A percentile compares a stretch with the other conserved stretches of the same genome.
phyloP scores from a whole-genome alignment of 257 asterid genomes.

The Solanum chiquidenum region DNA sequence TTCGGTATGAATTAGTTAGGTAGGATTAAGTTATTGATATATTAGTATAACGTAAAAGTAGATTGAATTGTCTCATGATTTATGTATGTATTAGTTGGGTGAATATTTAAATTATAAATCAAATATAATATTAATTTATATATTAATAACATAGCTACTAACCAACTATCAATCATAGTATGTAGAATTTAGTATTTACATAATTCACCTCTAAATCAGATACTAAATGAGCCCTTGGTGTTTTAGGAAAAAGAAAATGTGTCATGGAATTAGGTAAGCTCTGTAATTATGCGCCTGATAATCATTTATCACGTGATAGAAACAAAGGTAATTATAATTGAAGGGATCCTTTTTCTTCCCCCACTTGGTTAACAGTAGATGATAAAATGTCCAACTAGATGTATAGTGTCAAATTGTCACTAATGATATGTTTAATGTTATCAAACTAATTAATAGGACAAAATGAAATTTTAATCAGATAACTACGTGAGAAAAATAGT shows the following conservation, averaged over 20 bases:
- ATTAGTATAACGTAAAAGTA: no score
- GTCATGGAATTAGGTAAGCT: not conserved
- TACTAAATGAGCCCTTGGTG: not conserved
- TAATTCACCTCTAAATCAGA: not conserved
- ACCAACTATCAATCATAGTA: not conserved
- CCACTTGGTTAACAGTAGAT: not conserved
- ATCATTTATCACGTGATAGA: not conserved
- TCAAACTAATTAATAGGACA: not conserved
- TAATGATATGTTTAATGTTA: not conserved
- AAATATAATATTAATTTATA: no score
- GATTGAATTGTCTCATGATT: not conserved
- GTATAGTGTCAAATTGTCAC: not conserved
- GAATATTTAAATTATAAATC: not conserved
- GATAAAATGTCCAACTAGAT: not conserved
- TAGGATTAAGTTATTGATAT: not conserved
- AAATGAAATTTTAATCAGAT: not conserved
- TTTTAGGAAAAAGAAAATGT: not conserved
- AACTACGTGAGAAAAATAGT: not conserved
- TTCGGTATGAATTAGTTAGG: no score
- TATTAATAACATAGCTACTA: not conserved
- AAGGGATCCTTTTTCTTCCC: not conserved
- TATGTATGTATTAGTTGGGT: not conserved
- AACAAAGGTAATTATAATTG: not conserved
- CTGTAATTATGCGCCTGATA: not conserved
- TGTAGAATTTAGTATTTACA: not conserved